phyloP scores from a whole-genome alignment of 2,329 filamentous ascomycete species.

The Podosphaera aphanis region DNA sequence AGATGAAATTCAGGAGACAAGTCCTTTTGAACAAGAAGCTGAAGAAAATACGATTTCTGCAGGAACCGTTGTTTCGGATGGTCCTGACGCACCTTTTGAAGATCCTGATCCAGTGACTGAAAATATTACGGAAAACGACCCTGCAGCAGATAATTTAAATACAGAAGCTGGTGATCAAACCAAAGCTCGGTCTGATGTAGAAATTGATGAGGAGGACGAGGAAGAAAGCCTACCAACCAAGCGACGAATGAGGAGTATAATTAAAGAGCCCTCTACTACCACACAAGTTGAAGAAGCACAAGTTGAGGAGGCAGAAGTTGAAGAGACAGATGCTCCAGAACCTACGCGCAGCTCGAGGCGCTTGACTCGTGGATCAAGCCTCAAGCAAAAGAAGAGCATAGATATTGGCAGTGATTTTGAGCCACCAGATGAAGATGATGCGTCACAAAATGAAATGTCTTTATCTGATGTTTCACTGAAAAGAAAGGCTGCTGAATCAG shows the following conservation, averaged over 20 bases:
- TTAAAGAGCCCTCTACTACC: slow-evolving; percentile 7
- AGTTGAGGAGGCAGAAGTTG: too few relatives aligned
- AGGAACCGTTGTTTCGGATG: slow-evolving; percentile 13
- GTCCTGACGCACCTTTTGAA: slow-evolving; percentile 7
- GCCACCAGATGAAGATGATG: slow-evolving; percentile 16
- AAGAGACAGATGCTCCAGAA: slow-evolving; percentile 21
- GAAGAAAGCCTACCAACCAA: slow-evolving; percentile 18
- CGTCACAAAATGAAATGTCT: slow-evolving; percentile 28
- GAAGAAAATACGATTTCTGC: slow-evolving; percentile 7
- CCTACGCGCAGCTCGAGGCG: slow-evolving; percentile 11
- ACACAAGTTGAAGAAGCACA: slow-evolving; percentile 23
- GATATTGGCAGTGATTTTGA: slow-evolving; percentile 17
- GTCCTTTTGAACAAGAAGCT: slow-evolving; percentile 12
- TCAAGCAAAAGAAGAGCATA: slow-evolving; percentile 10
- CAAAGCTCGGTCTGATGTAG: not conserved
- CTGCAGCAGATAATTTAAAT: not conserved
- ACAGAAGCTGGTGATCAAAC: not conserved
- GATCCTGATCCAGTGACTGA: slow-evolving; percentile 5
- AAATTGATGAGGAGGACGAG: slow-evolving; percentile 11
- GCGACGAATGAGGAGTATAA: slow-evolving; percentile 16
- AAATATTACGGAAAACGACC: not conserved
- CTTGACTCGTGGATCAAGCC: slow-evolving; percentile 11
- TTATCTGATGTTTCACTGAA: slow-evolving; percentile 17
- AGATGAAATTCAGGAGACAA: slow-evolving; percentile 16
- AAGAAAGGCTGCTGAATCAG: slow-evolving; percentile 23